Conservation (phyloP, 768 basidiomycete genomes). For the Russula emetica region DNA sequence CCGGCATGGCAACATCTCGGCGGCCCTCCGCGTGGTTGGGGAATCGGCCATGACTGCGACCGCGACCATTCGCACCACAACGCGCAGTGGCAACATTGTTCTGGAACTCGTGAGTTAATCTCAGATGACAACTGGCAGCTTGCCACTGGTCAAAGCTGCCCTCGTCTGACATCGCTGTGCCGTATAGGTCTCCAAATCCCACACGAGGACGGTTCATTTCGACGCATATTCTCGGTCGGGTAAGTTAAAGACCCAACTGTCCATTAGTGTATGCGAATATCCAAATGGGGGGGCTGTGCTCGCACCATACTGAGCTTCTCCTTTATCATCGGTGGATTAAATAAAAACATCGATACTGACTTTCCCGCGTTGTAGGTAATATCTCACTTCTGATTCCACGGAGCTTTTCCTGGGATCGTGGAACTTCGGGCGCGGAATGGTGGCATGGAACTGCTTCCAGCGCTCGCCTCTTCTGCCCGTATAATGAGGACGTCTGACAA, state of each 20-base stretch:
- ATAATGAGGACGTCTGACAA: conserved; percentile 9
- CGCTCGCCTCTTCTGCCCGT: conserved; percentile 11
- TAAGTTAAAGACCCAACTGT: conserved; percentile 8
- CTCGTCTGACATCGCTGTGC: not conserved
- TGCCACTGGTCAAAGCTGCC: not conserved
- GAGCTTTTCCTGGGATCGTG: conserved; percentile 22
- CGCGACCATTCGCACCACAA: conserved; percentile 17
- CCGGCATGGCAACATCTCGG: conserved; percentile 16
- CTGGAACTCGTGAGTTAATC: conserved; percentile 18
- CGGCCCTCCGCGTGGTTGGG: conserved; percentile 9
- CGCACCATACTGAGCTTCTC: conserved; percentile 1
- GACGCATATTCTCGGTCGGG: conserved; percentile 23
- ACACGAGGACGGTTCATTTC: conserved; percentile 13
- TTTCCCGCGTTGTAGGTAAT: conserved; percentile 23
- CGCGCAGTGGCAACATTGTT: conserved; percentile 21
- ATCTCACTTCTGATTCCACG: conserved; percentile 25
- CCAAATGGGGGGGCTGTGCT: conserved; percentile 7
- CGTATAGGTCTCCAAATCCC: conserved; percentile 18
- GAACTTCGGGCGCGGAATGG: conserved; percentile 21
- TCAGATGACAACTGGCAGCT: not conserved
- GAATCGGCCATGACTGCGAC: not conserved
- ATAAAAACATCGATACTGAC: conserved; percentile 15
- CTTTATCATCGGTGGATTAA: conserved; percentile 11
- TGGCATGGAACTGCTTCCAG: conserved; percentile 17
- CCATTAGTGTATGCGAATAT: conserved; percentile 4